Evolutionary conservation across 768 basidiomycete species (phyloP).

Genomic region (Amanita thiersii): DNA sequence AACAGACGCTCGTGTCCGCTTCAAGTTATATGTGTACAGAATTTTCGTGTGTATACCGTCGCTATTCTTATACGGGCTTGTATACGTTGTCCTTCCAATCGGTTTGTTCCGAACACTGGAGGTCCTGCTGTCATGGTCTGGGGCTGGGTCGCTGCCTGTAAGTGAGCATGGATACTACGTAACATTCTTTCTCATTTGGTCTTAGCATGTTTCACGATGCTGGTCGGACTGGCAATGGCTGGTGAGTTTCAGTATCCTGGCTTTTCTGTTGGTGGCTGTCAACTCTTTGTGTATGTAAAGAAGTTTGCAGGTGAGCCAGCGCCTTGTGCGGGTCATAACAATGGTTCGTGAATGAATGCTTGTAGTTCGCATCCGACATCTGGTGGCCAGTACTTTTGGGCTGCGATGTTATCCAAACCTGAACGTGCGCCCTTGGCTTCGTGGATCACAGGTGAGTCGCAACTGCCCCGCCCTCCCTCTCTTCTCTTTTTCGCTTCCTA

Average conservation of each 20-base stretch:
- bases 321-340: too few relatives aligned
- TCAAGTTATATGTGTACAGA: too few relatives aligned
- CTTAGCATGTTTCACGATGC: constrained; percentile 57
- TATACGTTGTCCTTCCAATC: too few relatives aligned
- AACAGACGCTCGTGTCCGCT: too few relatives aligned
- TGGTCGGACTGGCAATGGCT: constrained; percentile 71
- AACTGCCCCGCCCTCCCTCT: too few relatives aligned
- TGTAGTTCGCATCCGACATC: constrained; percentile 60
- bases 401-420: constrained; percentile 62
- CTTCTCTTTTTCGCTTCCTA: not conserved
- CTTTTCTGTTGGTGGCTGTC: not conserved
- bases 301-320: constrained; percentile 44
- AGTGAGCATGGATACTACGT: constrained; percentile 17
- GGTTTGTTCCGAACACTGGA: constrained; percentile 64
- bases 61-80: too few relatives aligned
- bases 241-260: constrained; percentile 38
- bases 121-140: constrained; percentile 75
- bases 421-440: constrained; percentile 55
- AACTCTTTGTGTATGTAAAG: constrained; percentile 19
- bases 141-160: constrained; percentile 62
- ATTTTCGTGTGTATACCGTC: too few relatives aligned
- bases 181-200: not conserved
- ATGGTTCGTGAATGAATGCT: not conserved
- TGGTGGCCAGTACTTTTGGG: constrained; percentile 76
- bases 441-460: constrained; percentile 60